Base-by-base conservation (phyloP, 345 rosid genomes). In the Sonneratia caseolaris region DNA sequence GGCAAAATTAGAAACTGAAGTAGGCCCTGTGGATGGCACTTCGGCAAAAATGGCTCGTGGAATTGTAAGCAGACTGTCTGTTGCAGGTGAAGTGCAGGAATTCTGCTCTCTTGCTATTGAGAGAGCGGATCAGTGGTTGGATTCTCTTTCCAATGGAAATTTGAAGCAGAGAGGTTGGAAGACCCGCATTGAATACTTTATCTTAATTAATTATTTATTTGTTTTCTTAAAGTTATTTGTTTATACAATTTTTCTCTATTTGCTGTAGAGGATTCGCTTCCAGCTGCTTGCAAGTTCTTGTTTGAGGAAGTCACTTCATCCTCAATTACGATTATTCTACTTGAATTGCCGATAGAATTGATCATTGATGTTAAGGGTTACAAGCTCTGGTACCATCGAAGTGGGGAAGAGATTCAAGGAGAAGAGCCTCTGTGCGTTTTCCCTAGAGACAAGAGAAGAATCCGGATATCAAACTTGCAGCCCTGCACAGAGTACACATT, bases 1-100 rank as follows among this genome's bases (percentile, higher is more conserved):
- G 82, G 83, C 87, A 61, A 88, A 80, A 76, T 81, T 95, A 64
- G 99, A 92, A 81, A 85, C 78, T 66, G 99, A 95, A 81, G 94
- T 87, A 36, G 99, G 99, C 3, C 85, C 97, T 45, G 77, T 95
- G 43, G 78, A 85, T 69, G 91, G 92, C 0, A 79, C 80, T 68
- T 87, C 96, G 73, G 85, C 89, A 37, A 89, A 80, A 79, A 89
- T 86, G 84, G 94, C 92, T 51, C 87, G 94, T 4, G 98, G 96
- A 53, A 90, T 95, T 74, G 99, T 95, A 59, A 90, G 97, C 83
- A 78, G 99, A 75, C 99, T 95, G 68, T 76, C 97, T 73, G 82
- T 89, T 42, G 96, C 97, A 35, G 86, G 76, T 61, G 86, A 86
- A 19, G 91, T 92, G 80, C 91, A 86, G 82, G 87, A 83, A 70